Conservation (phyloP, 768 basidiomycete genomes). For the Xerocomellus intermedius region DNA sequence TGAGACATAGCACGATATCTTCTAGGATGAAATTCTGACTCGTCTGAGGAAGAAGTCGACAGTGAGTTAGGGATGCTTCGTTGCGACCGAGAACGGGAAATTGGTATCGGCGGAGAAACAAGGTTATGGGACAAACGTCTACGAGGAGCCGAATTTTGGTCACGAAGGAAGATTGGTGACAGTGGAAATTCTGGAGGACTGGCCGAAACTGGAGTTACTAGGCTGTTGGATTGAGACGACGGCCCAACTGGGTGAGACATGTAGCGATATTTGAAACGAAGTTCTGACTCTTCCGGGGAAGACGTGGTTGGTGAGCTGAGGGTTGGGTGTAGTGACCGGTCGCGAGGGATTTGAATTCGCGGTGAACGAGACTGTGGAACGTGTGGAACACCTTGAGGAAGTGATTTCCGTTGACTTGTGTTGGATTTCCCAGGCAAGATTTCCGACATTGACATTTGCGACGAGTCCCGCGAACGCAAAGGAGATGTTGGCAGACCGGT, state of each 20-base stretch:
- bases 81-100: slow-evolving; percentile 1
- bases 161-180: background rate
- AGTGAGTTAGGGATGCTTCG: background rate
- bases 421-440: background rate
- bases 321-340: background rate
- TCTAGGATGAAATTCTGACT: background rate
- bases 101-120: background rate
- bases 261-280: slow-evolving; percentile 2
- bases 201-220: slow-evolving; percentile 5
- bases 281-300: slow-evolving; percentile 19
- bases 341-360: slow-evolving; percentile 17
- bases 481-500: background rate
- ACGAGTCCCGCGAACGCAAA: slow-evolving; percentile 1
- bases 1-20: slow-evolving; percentile 5
- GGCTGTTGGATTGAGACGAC: background rate
- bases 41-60: slow-evolving; percentile 7
- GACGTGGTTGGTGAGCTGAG: slow-evolving; percentile 14
- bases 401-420: background rate
- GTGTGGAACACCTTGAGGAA: background rate
- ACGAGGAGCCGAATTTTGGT: background rate
- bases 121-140: background rate
- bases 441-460: slow-evolving; percentile 1
- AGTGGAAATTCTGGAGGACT: background rate
- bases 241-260: background rate
- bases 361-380: background rate